These are phyloP conservation scores for Candida chilensis DNA, from an alignment of 805 yeast genomes.

Conservation along the genomic window DNA sequence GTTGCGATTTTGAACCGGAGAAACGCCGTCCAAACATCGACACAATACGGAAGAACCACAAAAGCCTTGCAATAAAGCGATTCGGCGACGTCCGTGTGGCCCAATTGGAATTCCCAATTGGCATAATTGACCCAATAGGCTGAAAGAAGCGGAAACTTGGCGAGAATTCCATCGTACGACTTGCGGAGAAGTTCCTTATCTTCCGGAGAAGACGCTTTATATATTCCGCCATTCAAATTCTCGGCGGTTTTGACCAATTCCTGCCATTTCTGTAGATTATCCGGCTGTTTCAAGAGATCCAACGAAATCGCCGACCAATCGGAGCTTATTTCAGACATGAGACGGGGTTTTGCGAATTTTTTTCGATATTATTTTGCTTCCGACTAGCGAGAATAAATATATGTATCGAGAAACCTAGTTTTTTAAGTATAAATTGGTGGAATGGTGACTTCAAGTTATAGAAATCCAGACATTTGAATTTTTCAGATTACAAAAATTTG, in stretches of 20 bases:
- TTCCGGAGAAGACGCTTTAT: conserved; percentile 19
- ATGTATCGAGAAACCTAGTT: no score
- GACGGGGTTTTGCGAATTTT: no score
- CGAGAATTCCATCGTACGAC: conserved; percentile 32
- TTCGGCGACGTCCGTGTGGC: conserved; percentile 25
- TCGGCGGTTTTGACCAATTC: conserved; percentile 20
- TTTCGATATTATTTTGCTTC: no score
- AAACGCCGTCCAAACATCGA: conserved; percentile 42
- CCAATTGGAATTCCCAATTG: conserved; percentile 32
- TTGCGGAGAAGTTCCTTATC: conserved; percentile 22
- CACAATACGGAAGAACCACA: conserved; percentile 27
- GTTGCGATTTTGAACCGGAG: conserved; percentile 27
- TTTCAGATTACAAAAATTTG: no score
- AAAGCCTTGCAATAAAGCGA: conserved; percentile 29
- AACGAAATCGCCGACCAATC: no score
- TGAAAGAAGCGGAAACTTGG: conserved; percentile 37
- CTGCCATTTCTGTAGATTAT: conserved; percentile 26
- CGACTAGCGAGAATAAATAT: no score
- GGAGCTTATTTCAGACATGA: no score
- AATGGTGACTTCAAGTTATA: no score
- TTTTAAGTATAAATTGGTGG: no score
- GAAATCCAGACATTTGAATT: no score
- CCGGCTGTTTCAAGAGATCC: no score
- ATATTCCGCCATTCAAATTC: conserved; percentile 15
- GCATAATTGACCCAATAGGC: conserved; percentile 56